These are phyloP conservation scores for Cladorrhinum sp. DNA, from an alignment of 2,329 filamentous ascomycete genomes.

Conservation along the genomic window DNA sequence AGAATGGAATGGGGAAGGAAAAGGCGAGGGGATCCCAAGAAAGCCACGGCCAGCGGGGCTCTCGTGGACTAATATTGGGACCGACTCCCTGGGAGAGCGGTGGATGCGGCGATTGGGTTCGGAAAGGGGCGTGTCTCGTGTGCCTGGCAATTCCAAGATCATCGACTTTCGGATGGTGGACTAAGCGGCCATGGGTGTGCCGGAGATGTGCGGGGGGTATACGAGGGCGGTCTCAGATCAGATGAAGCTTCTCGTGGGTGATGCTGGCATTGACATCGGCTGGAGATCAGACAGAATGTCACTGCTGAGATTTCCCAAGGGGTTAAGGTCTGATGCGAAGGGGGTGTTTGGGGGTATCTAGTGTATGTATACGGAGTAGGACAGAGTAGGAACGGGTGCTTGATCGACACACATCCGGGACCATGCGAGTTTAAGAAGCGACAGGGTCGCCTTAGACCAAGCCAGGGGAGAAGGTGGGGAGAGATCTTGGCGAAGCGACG, in stretches of 20 bases:
- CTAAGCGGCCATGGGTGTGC: conserved; percentile 24
- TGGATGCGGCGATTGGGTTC: conserved; percentile 12
- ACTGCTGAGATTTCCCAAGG: conserved; percentile 27
- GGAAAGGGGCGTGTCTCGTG: conserved; percentile 34
- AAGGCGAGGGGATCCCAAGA: conserved; percentile 28
- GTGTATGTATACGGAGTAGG: conserved; percentile 32
- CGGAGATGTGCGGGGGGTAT: conserved; percentile 5
- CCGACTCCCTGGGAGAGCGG: not conserved
- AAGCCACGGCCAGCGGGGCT: conserved; percentile 25
- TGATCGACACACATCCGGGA: conserved; percentile 39
- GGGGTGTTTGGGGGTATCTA: conserved; percentile 31
- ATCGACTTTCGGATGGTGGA: conserved; percentile 17
- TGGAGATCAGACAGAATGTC: conserved; percentile 32
- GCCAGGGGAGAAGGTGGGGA: conserved; percentile 8
- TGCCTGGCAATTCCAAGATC: conserved; percentile 33
- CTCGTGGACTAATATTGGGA: conserved; percentile 32
- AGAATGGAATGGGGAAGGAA: conserved; percentile 32
- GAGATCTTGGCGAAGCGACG: conserved; percentile 10
- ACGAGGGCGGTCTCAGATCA: conserved; percentile 12
- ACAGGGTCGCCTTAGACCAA: conserved; percentile 30
- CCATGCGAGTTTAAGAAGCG: conserved; percentile 43
- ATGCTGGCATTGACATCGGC: conserved; percentile 27
- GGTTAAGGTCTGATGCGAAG: conserved; percentile 35
- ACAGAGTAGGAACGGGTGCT: conserved; percentile 31
- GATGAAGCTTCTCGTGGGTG: conserved; percentile 5